phyloP scores from a whole-genome alignment of 805 yeast species.

The Pichia deserticola region DNA sequence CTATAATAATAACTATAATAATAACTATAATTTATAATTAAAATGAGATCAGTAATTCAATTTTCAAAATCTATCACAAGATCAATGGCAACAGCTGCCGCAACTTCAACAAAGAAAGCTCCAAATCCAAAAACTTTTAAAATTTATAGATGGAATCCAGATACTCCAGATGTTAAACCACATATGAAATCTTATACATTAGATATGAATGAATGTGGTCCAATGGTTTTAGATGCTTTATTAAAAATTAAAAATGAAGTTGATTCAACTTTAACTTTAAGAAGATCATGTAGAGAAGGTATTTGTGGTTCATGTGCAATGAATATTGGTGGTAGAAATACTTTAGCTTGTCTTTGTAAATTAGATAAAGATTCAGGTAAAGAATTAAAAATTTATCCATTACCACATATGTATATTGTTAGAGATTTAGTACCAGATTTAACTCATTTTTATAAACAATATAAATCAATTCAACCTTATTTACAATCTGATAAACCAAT shows the following conservation, averaged over 20 bases:
- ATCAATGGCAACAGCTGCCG: conserved; percentile 47
- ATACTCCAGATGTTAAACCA: conserved; percentile 89
- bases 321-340: conserved; percentile 97
- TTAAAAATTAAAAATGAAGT: conserved; percentile 94
- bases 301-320: conserved; percentile 99
- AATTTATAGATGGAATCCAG: conserved; percentile 98
- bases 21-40: background rate
- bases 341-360: conserved; percentile 93
- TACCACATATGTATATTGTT: conserved; percentile 97
- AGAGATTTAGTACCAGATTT: conserved; percentile 96
- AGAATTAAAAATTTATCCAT: conserved; percentile 84
- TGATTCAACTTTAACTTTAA: conserved; percentile 89
- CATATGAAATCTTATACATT: conserved; percentile 73
- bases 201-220: conserved; percentile 89
- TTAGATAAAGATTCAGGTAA: conserved; percentile 73
- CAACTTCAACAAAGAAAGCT: conserved; percentile 50
- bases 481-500: conserved; percentile 80
- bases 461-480: conserved; percentile 95
- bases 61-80: conserved; percentile 18
- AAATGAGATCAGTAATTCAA: conserved; percentile 1
- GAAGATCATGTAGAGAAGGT: conserved; percentile 99
- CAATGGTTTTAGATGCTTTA: conserved; percentile 95
- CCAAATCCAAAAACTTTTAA: conserved; percentile 75
- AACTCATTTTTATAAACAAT: conserved; percentile 96
- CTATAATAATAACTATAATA: too few relatives aligned